Percentiles rank a stretch among this genome's conserved stretches.
These are phyloP conservation scores for Solanum piurae DNA, from an alignment of 257 asterid genomes.

Conservation along the genomic window DNA sequence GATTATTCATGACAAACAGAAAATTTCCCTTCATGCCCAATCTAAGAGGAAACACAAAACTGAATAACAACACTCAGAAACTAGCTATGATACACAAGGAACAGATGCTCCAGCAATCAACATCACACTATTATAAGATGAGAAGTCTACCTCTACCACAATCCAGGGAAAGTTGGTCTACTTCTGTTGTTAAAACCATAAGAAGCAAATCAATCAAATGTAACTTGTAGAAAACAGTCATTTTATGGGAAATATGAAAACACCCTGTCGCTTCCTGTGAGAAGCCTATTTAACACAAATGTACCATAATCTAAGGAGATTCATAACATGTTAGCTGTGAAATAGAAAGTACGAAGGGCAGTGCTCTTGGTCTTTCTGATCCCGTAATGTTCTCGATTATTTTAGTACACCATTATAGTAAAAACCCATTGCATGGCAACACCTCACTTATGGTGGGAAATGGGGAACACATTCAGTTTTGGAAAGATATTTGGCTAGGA, in stretches of 20 bases:
- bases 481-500: background rate
- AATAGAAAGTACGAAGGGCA: background rate
- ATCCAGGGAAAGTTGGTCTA: background rate
- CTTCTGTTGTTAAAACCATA: background rate
- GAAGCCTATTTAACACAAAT: background rate
- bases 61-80: background rate
- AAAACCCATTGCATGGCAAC: background rate
- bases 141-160: background rate
- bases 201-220: background rate
- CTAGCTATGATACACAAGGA: background rate
- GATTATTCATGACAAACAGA: slow-evolving; percentile 8
- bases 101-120: background rate
- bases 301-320: background rate
- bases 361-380: background rate
- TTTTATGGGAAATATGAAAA: background rate
- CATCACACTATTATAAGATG: background rate
- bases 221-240: background rate
- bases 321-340: background rate
- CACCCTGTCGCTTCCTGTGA: background rate
- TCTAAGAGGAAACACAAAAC: background rate
- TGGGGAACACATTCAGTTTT: background rate
- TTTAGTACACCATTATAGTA: background rate
- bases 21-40: slow-evolving; percentile 3
- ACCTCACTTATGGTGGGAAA: background rate
- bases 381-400: background rate